Conservation (phyloP, 2,329 filamentous ascomycete genomes). For the Alternaria solani region DNA sequence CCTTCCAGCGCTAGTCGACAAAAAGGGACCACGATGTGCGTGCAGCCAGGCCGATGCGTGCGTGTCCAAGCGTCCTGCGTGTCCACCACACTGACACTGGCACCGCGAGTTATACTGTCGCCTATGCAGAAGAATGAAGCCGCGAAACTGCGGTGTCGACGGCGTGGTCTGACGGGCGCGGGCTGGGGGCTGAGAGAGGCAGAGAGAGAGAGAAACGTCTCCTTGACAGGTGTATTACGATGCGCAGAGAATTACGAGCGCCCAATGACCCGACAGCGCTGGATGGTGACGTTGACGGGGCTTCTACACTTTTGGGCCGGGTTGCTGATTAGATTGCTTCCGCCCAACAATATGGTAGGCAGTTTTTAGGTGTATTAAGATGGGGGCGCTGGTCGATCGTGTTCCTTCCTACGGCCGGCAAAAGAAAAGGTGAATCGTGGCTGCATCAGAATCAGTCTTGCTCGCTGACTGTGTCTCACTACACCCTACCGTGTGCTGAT, state of each 20-base stretch:
- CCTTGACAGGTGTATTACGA: background rate
- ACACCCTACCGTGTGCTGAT: slow-evolving; percentile 21
- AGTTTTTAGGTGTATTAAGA: slow-evolving; percentile 3
- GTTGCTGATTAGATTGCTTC: slow-evolving; percentile 21
- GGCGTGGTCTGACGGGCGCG: background rate
- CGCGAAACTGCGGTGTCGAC: background rate
- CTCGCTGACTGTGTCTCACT: slow-evolving; percentile 39
- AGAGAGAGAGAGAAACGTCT: background rate
- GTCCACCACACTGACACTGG: slow-evolving; percentile 12
- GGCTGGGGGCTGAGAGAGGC: background rate
- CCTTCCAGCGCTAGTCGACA: slow-evolving; percentile 19
- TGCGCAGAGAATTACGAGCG: background rate
- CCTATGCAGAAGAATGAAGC: slow-evolving; percentile 12
- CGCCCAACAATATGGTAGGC: slow-evolving; percentile 19
- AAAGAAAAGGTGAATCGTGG: slow-evolving; percentile 28
- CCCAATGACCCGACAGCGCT: background rate
- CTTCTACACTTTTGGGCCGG: slow-evolving; percentile 6
- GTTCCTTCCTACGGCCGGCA: slow-evolving; percentile 22
- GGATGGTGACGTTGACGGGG: slow-evolving; percentile 11
- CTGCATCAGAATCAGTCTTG: slow-evolving; percentile 25
- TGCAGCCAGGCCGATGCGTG: slow-evolving; percentile 25
- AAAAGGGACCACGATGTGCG: slow-evolving; percentile 24
- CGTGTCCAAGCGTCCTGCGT: slow-evolving; percentile 22
- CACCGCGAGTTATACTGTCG: slow-evolving; percentile 2
- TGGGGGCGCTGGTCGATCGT: slow-evolving; percentile 15